phyloP scores from a whole-genome alignment of 1,284 basidiomycete genomes.

The Ustilago bromivora region DNA sequence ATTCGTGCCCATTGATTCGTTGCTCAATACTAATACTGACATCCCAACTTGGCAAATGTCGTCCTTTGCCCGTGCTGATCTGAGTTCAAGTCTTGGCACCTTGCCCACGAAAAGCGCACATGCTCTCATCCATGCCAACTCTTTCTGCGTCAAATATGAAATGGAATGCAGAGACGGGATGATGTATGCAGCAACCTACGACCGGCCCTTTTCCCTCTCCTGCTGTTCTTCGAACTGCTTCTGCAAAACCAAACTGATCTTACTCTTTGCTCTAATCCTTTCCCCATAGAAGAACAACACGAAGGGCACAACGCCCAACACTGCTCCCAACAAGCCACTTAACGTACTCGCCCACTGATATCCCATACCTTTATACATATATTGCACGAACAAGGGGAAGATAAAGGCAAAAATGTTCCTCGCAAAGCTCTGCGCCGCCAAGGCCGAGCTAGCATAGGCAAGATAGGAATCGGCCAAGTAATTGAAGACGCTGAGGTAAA shows the following conservation, averaged over 20 bases:
- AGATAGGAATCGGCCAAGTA: constrained; percentile 73
- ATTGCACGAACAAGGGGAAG: constrained; percentile 53
- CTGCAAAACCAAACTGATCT: constrained; percentile 70
- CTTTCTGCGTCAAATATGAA: background rate
- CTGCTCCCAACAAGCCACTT: constrained; percentile 75
- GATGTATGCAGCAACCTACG: background rate
- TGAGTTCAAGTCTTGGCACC: no score
- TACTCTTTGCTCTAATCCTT: constrained; percentile 75
- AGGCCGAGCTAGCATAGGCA: constrained; percentile 80
- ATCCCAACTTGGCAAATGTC: no score
- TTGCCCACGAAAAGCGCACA: no score
- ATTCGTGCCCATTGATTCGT: no score
- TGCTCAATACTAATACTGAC: no score
- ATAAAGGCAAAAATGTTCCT: constrained; percentile 72
- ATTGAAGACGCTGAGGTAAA: constrained; percentile 72
- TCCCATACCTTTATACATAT: constrained; percentile 75
- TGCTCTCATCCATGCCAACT: no score
- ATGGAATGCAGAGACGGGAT: background rate
- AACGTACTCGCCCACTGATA: constrained; percentile 81
- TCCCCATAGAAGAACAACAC: constrained; percentile 77
- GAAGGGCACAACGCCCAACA: constrained; percentile 77
- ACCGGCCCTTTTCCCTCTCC: constrained; percentile 8
- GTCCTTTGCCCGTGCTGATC: no score
- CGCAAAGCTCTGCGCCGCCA: constrained; percentile 81
- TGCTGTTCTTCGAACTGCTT: constrained; percentile 18